Conservation (phyloP, 805 yeast species). For the Maudiozyma turicensis region DNA sequence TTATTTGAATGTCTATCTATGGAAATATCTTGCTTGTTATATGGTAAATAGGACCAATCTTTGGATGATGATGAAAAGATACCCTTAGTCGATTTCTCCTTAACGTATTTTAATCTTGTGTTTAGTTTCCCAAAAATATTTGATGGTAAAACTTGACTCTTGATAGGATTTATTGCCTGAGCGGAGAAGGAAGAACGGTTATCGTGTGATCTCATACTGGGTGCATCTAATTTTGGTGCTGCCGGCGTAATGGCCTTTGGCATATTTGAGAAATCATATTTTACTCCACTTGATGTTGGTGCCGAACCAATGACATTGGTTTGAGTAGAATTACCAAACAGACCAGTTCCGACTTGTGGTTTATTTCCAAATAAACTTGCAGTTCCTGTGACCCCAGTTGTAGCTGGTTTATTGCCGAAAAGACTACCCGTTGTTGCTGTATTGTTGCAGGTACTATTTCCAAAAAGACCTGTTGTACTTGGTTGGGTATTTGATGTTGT, state of each 20-base stretch:
- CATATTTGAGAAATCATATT: conserved; percentile 27
- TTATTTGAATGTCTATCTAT: neutral
- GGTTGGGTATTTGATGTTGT: neutral
- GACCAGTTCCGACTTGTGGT: conserved; percentile 3
- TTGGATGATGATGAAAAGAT: conserved; percentile 28
- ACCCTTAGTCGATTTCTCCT: conserved; percentile 28
- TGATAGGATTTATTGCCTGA: conserved; percentile 14
- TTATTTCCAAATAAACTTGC: conserved; percentile 10
- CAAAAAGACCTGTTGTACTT: neutral
- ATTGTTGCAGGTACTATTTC: neutral
- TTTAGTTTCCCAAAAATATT: conserved; percentile 31
- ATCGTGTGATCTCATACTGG: neutral
- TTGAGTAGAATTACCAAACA: conserved; percentile 4
- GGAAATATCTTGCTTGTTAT: neutral
- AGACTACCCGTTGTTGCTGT: conserved; percentile 1
- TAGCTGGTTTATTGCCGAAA: conserved; percentile 11
- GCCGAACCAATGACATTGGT: neutral
- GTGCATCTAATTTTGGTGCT: conserved; percentile 6
- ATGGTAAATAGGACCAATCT: conserved; percentile 4
- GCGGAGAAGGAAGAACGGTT: conserved; percentile 12
- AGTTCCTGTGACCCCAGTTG: neutral
- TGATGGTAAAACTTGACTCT: conserved; percentile 12
- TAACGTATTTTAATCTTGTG: conserved; percentile 25
- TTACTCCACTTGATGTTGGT: conserved; percentile 26
- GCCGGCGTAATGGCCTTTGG: conserved; percentile 33